These are phyloP conservation scores for Helianthus annuus DNA, from an alignment of 129 eudicot species.

Conservation along the genomic window DNA sequence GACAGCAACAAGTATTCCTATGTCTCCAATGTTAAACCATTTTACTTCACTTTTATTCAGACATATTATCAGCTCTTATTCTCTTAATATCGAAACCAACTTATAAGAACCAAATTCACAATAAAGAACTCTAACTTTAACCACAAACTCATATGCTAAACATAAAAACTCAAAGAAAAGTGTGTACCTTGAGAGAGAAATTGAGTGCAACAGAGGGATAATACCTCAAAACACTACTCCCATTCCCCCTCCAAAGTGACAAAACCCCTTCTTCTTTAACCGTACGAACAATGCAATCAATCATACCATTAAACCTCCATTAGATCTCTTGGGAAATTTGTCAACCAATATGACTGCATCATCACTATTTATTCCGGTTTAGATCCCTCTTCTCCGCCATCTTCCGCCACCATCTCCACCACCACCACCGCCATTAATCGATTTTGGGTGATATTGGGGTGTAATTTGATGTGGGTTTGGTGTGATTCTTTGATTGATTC, in stretches of 20 bases:
- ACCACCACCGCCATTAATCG: constrained; percentile 26
- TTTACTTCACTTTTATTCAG: neutral
- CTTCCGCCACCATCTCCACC: too few species aligned
- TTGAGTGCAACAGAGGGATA: constrained; percentile 97
- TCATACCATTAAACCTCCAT: constrained; percentile 87
- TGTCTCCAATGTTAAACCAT: neutral
- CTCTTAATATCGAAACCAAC: neutral
- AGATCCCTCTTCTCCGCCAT: too few species aligned
- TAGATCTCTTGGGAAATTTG: constrained; percentile 83
- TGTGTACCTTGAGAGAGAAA: constrained; percentile 90
- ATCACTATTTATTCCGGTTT: constrained; percentile 23
- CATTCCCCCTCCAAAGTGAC: constrained; percentile 98
- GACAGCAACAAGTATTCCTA: too few species aligned
- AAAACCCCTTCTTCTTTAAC: constrained; percentile 77
- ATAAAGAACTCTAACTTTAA: neutral
- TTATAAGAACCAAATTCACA: neutral
- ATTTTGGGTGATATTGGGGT: neutral
- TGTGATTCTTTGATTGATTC: neutral
- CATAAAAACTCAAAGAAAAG: neutral
- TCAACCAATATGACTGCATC: constrained; percentile 45
- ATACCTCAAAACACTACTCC: constrained; percentile 90
- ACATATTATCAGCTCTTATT: neutral
- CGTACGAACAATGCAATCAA: constrained; percentile 73
- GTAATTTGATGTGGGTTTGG: constrained; percentile 29
- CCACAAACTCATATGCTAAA: constrained; percentile 18